These are phyloP conservation scores for Kodamaea restingae DNA, from an alignment of 805 yeast genomes.

Conservation along the genomic window DNA sequence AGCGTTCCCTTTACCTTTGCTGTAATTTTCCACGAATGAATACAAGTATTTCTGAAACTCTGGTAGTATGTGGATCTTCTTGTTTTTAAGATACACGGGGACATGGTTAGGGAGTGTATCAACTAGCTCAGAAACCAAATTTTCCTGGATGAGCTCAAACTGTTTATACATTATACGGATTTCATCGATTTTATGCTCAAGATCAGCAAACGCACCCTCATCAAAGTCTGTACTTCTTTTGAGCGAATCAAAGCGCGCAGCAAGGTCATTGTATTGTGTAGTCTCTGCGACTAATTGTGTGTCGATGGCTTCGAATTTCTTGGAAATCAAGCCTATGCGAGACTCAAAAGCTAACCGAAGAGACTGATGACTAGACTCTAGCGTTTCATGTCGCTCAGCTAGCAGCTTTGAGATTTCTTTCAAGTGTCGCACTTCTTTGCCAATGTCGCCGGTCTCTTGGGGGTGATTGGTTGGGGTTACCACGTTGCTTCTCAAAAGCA, in stretches of 20 bases:
- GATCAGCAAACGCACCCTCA: slow-evolving; percentile 12
- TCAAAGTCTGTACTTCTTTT: slow-evolving; percentile 12
- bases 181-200: slow-evolving; percentile 15
- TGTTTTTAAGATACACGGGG: slow-evolving; percentile 30
- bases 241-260: slow-evolving; percentile 11
- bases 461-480: background rate
- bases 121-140: slow-evolving; percentile 17
- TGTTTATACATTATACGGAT: slow-evolving; percentile 13
- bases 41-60: slow-evolving; percentile 36
- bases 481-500: background rate
- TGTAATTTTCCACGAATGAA: slow-evolving; percentile 28
- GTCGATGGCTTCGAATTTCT: slow-evolving; percentile 17
- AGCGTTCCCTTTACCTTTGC: slow-evolving; percentile 7
- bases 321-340: slow-evolving; percentile 4
- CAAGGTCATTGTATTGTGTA: background rate
- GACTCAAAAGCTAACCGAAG: background rate
- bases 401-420: background rate
- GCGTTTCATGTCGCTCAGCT: background rate
- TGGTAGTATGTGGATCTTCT: slow-evolving; percentile 35
- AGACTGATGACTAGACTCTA: background rate
- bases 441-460: background rate
- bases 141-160: slow-evolving; percentile 14
- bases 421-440: background rate
- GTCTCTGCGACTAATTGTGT: slow-evolving; percentile 8
- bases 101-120: slow-evolving; percentile 26